Conservation (phyloP, 2,329 filamentous ascomycete species). For the Thermoascus crustaceus region DNA sequence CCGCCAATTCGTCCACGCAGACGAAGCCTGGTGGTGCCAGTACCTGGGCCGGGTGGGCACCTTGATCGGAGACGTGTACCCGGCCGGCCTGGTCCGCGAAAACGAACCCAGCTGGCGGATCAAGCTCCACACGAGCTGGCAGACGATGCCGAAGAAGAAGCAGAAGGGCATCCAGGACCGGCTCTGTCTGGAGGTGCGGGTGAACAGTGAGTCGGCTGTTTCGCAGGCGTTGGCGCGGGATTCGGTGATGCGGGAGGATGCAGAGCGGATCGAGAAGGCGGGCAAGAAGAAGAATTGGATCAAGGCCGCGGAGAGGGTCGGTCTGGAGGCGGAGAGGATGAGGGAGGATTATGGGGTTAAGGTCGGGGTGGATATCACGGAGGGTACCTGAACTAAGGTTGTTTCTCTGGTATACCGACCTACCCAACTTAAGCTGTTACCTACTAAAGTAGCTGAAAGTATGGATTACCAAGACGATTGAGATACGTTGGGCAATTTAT, state of each 20-base stretch:
- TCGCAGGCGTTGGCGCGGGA: conserved; percentile 26
- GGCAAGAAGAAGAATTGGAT: conserved; percentile 55
- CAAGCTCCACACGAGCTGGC: conserved; percentile 36
- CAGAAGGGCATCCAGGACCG: conserved; percentile 31
- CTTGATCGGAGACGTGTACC: conserved; percentile 53
- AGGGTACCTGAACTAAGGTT: too few species aligned
- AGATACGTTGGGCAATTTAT: too few species aligned
- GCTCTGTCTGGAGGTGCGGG: conserved; percentile 40
- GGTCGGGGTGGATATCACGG: conserved; percentile 23
- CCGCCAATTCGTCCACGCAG: conserved; percentile 44
- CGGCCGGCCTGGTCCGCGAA: conserved; percentile 42
- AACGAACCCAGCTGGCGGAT: conserved; percentile 25
- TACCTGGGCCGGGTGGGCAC: conserved; percentile 55
- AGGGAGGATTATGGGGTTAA: conserved; percentile 35
- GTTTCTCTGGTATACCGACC: too few species aligned
- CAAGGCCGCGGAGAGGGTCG: conserved; percentile 11
- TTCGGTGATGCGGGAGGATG: conserved; percentile 32
- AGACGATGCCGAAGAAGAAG: conserved; percentile 33
- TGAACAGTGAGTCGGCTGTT: too few species aligned
- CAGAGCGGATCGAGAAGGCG: conserved; percentile 41
- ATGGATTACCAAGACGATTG: too few species aligned
- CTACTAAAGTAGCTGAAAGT: too few species aligned
- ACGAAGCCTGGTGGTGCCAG: conserved; percentile 56
- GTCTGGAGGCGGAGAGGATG: conserved; percentile 10
- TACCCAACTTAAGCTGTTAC: too few species aligned